Conservation (phyloP, 2,329 filamentous ascomycete species). For the Sporothrix luriei region DNA sequence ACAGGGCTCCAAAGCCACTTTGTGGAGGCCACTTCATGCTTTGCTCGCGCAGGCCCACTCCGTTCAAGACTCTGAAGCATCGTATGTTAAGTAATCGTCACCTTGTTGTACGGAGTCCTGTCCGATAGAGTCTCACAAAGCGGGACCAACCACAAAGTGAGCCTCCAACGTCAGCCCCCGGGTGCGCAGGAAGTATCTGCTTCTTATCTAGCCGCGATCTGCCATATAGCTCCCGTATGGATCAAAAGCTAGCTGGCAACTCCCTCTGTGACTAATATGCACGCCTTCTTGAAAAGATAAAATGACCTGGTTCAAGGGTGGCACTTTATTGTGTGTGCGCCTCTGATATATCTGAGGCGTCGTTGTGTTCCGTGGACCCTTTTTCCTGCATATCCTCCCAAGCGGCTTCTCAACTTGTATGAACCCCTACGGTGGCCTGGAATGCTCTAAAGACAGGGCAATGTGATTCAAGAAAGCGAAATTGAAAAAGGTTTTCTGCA, state of each 20-base stretch:
- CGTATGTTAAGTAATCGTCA: neutral
- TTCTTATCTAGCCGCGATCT: constrained; percentile 22
- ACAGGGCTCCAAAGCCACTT: neutral
- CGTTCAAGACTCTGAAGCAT: neutral
- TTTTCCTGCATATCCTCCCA: no score
- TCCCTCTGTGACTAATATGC: neutral
- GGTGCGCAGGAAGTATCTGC: neutral
- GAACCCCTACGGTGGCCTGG: neutral
- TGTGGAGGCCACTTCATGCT: neutral
- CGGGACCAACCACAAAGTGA: neutral
- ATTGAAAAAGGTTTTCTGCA: neutral
- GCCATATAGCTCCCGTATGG: neutral
- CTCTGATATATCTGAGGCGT: neutral
- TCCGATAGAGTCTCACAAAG: neutral
- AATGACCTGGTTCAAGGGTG: neutral
- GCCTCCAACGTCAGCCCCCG: neutral
- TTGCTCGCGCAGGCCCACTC: neutral
- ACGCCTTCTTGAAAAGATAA: neutral
- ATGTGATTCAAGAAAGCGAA: constrained; percentile 12
- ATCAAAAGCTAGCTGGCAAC: neutral
- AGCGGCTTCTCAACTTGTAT: no score
- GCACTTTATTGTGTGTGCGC: neutral
- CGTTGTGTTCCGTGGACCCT: neutral
- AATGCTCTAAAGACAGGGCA: neutral
- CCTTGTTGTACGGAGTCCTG: neutral